Evolutionary conservation across 139 green algal species (phyloP).

Genomic region (Tetraselmis striata): DNA sequence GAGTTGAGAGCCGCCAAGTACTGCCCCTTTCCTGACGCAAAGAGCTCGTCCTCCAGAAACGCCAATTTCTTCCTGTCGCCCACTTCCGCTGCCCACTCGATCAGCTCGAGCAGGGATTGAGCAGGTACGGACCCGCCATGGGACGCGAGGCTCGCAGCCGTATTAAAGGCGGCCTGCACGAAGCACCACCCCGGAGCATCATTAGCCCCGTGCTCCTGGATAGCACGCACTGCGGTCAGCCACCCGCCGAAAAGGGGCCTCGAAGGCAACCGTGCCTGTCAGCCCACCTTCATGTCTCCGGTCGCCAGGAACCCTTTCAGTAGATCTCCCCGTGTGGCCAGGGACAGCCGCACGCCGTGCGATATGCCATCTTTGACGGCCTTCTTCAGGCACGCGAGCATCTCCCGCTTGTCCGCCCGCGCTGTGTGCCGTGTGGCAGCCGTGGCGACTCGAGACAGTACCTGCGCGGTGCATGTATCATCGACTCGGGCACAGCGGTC

Average conservation of each 20-base stretch:
- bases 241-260: too few species aligned
- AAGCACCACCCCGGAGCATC: too few species aligned
- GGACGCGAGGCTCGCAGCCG: not conserved
- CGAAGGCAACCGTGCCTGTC: not conserved
- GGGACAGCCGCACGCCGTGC: not conserved
- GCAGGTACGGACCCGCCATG: not conserved
- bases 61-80: not conserved
- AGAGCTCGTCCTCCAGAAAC: not conserved
- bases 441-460: not conserved
- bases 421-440: not conserved
- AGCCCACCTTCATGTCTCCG: not conserved
- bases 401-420: not conserved
- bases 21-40: not conserved
- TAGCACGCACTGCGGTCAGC: too few species aligned
- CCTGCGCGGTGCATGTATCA: not conserved
- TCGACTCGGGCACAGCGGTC: too few species aligned
- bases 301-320: not conserved
- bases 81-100: not conserved
- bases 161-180: not conserved
- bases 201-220: too few species aligned
- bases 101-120: not conserved
- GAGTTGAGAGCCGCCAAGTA: not conserved
- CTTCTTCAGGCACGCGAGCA: not conserved
- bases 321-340: not conserved
- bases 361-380: not conserved